Conservation (phyloP, 2,329 filamentous ascomycete species). For the Camillea tinctor region DNA sequence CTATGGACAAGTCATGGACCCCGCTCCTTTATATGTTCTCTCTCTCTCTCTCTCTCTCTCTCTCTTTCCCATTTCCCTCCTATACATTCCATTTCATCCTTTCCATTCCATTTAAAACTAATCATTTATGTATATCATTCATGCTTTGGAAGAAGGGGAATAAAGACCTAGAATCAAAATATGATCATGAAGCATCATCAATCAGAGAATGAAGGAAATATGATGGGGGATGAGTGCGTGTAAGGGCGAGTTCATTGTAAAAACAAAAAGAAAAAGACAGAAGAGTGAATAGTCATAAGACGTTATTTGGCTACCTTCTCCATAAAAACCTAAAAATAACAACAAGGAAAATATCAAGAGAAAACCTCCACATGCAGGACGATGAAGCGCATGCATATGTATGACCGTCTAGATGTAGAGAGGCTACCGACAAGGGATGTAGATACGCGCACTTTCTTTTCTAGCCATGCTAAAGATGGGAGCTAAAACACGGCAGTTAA, state of each 20-base stretch:
- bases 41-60: no score
- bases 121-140: no score
- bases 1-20: no score
- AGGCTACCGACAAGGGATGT: not conserved
- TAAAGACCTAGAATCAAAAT: not conserved
- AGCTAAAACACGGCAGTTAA: not conserved
- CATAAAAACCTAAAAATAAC: not conserved
- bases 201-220: no score
- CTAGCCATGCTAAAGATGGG: constrained; percentile 1
- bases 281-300: not conserved
- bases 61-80: no score
- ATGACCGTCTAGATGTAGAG: not conserved
- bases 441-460: not conserved
- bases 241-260: no score
- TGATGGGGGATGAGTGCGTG: no score
- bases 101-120: no score
- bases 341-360: not conserved
- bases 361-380: not conserved
- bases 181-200: no score
- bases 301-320: not conserved
- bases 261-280: not conserved
- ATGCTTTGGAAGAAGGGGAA: no score
- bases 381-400: not conserved
- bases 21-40: no score
- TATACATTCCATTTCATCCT: no score